Base-by-base conservation (phyloP, 1,284 basidiomycete species). In the Ganoderma sp. region DNA sequence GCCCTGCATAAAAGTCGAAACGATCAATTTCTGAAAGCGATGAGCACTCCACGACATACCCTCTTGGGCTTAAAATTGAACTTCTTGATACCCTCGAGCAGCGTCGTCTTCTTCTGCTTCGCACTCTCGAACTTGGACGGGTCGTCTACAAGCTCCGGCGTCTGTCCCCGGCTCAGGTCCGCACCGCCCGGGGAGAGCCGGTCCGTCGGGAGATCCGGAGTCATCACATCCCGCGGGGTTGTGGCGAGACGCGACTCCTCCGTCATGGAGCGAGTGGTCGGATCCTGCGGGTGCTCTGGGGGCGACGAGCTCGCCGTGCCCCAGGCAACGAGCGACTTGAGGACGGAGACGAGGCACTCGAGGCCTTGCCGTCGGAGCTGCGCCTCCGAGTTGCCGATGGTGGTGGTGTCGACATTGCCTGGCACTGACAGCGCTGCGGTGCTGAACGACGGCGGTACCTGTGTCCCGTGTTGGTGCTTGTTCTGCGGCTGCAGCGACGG, bases 41-140 rank as follows among this genome's bases (percentile, higher is more conserved):
- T 42, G 15, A 48, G 43, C 19, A 45, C 45, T 17, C 28, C 43
- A 41, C 25, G 42, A 66, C 42, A 25, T 74, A 93, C 94, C 74
- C 91, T 87, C 81, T 98, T 98, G 14, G 98, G 97, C 81, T 99
- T 99, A 83, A 93, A 97, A 81, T 99, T 99, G 83, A 99, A 99
- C 80, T 96, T 96, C 80, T 93, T 96, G 79, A 99, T 94, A 39
- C 97, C 98, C 78, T 99, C 98, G 58, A 98, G 82, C 39, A 99
- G 81, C 1, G 93, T 96, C 43, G 95, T 99, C 84, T 99, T 99
- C 82, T 96, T 94, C 81, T 96, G 93, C 80, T 98, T 99, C 39
- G 96, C 98, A 73, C 88, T 97, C 82, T 99, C 98, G 75, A 99
- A 99, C 77, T 89, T 90, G 45, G 86, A 91, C 0, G 97, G 97